Evolutionary conservation across 192 early-diverging fungal species (phyloP), one percentile per base, ranked within the genome.

Genomic region (Spizellomyces punctatus): DNA sequence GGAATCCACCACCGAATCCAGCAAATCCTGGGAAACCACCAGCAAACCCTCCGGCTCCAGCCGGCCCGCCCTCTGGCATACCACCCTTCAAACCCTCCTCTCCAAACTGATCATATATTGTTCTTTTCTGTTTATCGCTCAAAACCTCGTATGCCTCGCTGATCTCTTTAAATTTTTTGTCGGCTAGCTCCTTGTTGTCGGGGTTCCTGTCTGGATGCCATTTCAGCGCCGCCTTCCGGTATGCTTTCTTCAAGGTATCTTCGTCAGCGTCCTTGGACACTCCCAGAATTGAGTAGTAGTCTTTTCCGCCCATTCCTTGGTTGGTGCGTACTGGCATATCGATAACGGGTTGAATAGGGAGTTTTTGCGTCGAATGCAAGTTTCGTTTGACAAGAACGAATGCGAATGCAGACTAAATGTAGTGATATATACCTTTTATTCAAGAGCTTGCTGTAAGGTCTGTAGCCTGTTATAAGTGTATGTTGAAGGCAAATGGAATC

Each of bases 201-300:
- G 80, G 83, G 71, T 91, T 91, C 66, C 91, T 75, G 73, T 93
- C 91, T 8, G 91, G 91, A 83, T 93, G 91, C 90, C 90, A 92
- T 73, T 92, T 92, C 36, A 93, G 76, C 45, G 91, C 91, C 71
- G 71, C 81, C 76, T 81, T 88, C 65, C 78, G 78, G 82, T 82
- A 89, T 42, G 73, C 86, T 76, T 81, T 85, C 84, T 91, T 75
- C 45, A 85, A 69, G 22, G 67, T 57, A 44, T 85, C 83, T 43
- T 80, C 69, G 48, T 76, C 74, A 6, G 81, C 83, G 49, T 78
- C 66, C 52, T 74, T 79, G 6, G 56, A 47, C 6, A 85, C 76
- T n/a, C 73, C 83, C 22, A 85, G 66, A 27, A 81, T 71, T 22
- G 80, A 70, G 58, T 82, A 83, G 74, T 77, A 83, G 50, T 70